These are phyloP conservation scores for Aspergillus costaricaensis DNA, from an alignment of 2,329 filamentous ascomycete species.

Conservation along the genomic window DNA sequence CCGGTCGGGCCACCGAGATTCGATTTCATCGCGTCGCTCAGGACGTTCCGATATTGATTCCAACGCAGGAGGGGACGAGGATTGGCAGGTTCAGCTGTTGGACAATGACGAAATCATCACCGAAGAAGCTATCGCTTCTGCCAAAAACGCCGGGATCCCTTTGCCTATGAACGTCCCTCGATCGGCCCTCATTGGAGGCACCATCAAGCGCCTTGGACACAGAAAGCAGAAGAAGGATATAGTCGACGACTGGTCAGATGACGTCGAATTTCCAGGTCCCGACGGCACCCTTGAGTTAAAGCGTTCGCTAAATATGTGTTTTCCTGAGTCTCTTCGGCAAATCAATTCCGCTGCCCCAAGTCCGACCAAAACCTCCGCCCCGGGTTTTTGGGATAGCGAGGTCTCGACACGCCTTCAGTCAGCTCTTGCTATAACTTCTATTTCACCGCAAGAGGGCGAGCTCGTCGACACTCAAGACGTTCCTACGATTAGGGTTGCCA, in stretches of 20 bases:
- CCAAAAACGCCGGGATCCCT: slow-evolving; percentile 86
- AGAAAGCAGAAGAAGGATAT: slow-evolving; percentile 71
- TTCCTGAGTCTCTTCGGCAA: slow-evolving; percentile 69
- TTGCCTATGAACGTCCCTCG: slow-evolving; percentile 83
- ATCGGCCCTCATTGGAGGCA: slow-evolving; percentile 86
- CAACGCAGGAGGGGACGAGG: slow-evolving; percentile 71
- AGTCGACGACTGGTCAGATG: slow-evolving; percentile 80
- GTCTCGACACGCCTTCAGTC: slow-evolving; percentile 58
- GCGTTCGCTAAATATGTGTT: slow-evolving; percentile 59
- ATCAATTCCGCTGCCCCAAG: slow-evolving; percentile 55
- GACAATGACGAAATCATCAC: slow-evolving; percentile 84
- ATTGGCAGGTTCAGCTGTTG: slow-evolving; percentile 82
- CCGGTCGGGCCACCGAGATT: slow-evolving; percentile 63
- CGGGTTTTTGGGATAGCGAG: slow-evolving; percentile 32
- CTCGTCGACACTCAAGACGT: slow-evolving; percentile 65
- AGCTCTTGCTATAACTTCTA: slow-evolving; percentile 58
- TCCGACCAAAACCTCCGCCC: slow-evolving; percentile 39
- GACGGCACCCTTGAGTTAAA: slow-evolving; percentile 65
- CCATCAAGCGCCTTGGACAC: slow-evolving; percentile 84
- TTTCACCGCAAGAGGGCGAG: slow-evolving; percentile 63
- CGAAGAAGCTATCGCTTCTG: slow-evolving; percentile 81
- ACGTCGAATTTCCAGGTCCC: slow-evolving; percentile 67
- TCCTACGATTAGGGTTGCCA: slow-evolving; percentile 69
- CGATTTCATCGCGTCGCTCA: slow-evolving; percentile 78
- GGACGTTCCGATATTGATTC: slow-evolving; percentile 81